Evolutionary conservation across 2,329 filamentous ascomycete species (phyloP), one percentile per base, ranked within the genome.

Genomic region (Cercospora sp.): DNA sequence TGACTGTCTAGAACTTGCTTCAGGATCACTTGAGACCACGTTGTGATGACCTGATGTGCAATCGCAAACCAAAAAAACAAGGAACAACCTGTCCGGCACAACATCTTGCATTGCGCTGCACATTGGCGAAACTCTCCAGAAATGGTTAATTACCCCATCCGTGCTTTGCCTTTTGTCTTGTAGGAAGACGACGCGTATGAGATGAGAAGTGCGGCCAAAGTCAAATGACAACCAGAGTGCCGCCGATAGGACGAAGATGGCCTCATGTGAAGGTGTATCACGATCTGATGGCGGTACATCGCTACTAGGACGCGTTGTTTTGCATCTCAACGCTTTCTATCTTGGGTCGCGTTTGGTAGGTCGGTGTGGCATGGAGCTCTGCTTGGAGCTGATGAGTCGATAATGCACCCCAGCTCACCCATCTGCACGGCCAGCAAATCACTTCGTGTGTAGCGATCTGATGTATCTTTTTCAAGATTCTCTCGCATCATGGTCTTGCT

Each of bases 271-370:
- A n/a, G 37, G 37, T 43, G 37, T 43, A 43, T 43, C 37, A 43
- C 37, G 37, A 43, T 43, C 37, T 43, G 37, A n/a, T n/a, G 37
- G 37, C 37, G 49, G 26, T 53, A 53, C 49, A 53, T 53, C 21
- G 21, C 49, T 53, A 26, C 49, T 28, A 53, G 49, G 49, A 26
- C 49, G 49, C 49, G 21, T 53, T 53, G 37, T 49, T 13, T 51
- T 51, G 45, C 45, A n/a, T 51, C 45, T 51, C 45, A 51, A 51
- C 45, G 45, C 45, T 51, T 49, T 51, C 45, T 43, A 43, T 43
- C 37, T 43, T 43, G 37, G 37, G 34, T 3, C 37, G 37, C 37
- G 37, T 43, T 43, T 43, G 37, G 37, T 43, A 43, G 37, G 37
- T 43, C 37, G 37, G 37, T 43, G 37, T 43, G 37, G 37, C 37